Evolutionary conservation across 257 asterid species (phyloP).

Genomic region (Fraxinus cuspidata): DNA sequence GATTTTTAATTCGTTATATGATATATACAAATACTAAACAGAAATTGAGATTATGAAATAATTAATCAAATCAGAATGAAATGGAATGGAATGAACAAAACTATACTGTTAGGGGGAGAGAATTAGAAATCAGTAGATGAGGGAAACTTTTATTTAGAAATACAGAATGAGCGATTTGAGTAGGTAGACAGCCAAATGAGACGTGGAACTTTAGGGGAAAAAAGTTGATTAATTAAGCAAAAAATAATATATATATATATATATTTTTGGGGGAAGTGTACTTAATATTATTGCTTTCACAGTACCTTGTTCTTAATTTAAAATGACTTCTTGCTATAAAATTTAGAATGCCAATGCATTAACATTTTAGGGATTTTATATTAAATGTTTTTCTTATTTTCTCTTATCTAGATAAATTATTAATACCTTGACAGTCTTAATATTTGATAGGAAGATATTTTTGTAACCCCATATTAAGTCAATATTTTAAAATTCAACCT

Average conservation of each 20-base stretch:
- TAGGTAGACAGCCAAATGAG: conserved; percentile 28
- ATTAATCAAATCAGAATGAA: background rate
- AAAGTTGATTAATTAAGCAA: background rate
- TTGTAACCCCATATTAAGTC: background rate
- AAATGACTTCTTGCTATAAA: too few relatives aligned
- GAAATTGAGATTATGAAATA: background rate
- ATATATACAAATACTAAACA: conserved; percentile 33
- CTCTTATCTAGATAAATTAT: background rate
- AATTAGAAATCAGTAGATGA: conserved; percentile 3
- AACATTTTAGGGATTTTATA: background rate
- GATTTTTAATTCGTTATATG: conserved; percentile 1
- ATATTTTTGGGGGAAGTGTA: too few relatives aligned
- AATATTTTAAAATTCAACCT: too few relatives aligned
- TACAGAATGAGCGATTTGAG: conserved; percentile 30
- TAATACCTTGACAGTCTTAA: background rate
- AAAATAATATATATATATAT: too few relatives aligned
- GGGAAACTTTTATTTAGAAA: conserved; percentile 25
- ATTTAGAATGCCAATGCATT: background rate
- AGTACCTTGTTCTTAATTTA: background rate
- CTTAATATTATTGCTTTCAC: background rate
- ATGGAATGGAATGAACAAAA: background rate
- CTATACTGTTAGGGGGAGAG: conserved; percentile 22
- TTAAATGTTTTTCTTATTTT: background rate
- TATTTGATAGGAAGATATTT: background rate
- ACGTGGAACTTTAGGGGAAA: conserved; percentile 33